These are phyloP conservation scores for Falciphora oryzae DNA, from an alignment of 2,329 filamentous ascomycete species.

Conservation along the genomic window DNA sequence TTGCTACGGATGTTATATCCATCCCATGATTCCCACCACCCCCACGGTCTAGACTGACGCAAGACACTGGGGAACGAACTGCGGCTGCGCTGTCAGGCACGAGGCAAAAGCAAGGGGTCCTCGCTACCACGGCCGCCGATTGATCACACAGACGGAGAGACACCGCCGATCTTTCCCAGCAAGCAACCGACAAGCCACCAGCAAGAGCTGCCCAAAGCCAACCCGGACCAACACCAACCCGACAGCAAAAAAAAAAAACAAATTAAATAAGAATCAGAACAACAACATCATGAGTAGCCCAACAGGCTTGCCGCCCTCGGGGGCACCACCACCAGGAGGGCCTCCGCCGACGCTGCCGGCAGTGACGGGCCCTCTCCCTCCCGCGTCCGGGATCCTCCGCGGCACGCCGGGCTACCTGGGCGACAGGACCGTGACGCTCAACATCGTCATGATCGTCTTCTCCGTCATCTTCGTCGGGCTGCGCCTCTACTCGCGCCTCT, in stretches of 20 bases:
- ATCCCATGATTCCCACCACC: not conserved
- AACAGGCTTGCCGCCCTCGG: no score
- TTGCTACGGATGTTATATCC: not conserved
- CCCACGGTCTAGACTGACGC: no score
- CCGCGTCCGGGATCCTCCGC: not conserved
- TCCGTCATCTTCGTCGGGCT: slow-evolving; percentile 22
- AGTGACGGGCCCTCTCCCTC: not conserved
- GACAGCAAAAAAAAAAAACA: no score
- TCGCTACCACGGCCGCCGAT: not conserved
- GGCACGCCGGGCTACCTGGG: slow-evolving; percentile 3
- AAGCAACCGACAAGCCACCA: not conserved
- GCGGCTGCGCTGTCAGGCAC: no score
- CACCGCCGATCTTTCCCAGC: not conserved
- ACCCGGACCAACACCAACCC: not conserved
- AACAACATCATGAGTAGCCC: not conserved
- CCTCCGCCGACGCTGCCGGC: no score
- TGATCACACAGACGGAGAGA: not conserved
- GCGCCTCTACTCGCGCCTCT: slow-evolving; percentile 24
- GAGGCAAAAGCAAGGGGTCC: not conserved
- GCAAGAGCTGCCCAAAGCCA: no score
- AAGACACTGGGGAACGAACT: not conserved
- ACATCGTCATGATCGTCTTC: slow-evolving; percentile 22
- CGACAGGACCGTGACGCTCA: slow-evolving; percentile 11
- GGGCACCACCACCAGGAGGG: no score
- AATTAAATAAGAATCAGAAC: not conserved